A percentile compares a stretch with the other conserved stretches of the same genome.
phyloP scores from a whole-genome alignment of 2,329 filamentous ascomycete genomes.

The Cercospora canescens region DNA sequence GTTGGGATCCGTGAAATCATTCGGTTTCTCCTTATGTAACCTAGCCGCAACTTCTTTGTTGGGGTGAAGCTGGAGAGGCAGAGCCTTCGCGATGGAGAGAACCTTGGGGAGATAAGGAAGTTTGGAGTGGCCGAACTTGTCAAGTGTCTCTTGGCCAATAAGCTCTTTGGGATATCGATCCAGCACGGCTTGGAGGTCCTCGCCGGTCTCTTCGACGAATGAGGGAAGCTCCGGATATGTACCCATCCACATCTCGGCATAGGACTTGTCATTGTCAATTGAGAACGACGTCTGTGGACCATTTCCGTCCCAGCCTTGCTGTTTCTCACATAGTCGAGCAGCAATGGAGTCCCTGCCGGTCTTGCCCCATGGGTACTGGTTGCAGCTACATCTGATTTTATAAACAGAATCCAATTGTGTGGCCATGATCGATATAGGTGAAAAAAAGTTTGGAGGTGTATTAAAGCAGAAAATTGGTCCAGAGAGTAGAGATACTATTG shows the following conservation, averaged over 20 bases:
- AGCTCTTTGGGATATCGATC: constrained; percentile 62
- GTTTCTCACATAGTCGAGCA: constrained; percentile 64
- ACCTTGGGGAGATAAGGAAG: constrained; percentile 75
- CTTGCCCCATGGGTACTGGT: constrained; percentile 69
- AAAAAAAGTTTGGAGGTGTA: background rate
- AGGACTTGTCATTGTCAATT: constrained; percentile 63
- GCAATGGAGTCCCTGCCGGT: constrained; percentile 65
- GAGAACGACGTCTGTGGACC: constrained; percentile 53
- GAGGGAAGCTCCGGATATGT: constrained; percentile 73
- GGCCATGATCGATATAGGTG: constrained; percentile 40
- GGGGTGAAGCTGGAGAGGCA: constrained; percentile 74
- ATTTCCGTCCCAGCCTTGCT: constrained; percentile 51
- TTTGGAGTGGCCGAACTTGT: constrained; percentile 62
- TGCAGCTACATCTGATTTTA: constrained; percentile 56
- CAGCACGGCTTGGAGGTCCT: constrained; percentile 65
- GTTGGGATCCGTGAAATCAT: constrained; percentile 69
- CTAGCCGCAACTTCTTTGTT: constrained; percentile 66
- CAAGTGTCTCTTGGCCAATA: constrained; percentile 61
- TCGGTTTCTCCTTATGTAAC: constrained; percentile 64
- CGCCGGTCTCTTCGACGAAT: constrained; percentile 60
- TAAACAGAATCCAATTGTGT: constrained; percentile 48
- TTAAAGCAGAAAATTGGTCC: background rate
- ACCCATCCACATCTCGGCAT: constrained; percentile 73
- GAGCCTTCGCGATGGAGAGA: constrained; percentile 71
- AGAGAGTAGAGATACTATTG: background rate